A percentile compares a stretch with the other conserved stretches of the same genome.
Conservation (phyloP, 495 filamentous ascomycete genomes). For the Elaphomyces granulatus region DNA sequence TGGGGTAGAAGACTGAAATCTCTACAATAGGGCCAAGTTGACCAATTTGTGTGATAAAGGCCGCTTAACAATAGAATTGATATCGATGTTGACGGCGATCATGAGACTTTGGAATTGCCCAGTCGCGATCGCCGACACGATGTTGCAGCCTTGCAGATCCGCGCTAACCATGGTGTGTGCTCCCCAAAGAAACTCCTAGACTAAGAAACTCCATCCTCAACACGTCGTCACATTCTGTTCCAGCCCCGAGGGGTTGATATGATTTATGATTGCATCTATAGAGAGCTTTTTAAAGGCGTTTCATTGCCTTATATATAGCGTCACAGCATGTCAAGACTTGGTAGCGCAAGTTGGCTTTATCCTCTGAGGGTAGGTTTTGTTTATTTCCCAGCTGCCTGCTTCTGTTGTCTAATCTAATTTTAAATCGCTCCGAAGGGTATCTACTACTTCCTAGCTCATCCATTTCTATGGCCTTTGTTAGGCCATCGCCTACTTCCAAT, state of each 20-base stretch:
- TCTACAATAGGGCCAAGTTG: not conserved
- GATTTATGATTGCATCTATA: not conserved
- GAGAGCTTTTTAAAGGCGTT: not conserved
- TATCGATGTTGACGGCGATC: no score
- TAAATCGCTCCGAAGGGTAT: constrained; percentile 32
- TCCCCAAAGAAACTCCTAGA: no score
- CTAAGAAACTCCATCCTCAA: not conserved
- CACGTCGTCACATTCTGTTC: not conserved
- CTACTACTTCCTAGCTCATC: constrained; percentile 43
- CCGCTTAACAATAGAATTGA: no score
- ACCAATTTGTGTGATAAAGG: not conserved
- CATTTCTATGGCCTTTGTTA: constrained; percentile 49
- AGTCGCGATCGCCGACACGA: no score
- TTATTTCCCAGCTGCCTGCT: not conserved
- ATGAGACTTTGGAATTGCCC: no score
- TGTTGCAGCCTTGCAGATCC: no score
- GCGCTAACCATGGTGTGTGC: no score
- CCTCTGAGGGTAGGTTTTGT: constrained; percentile 33
- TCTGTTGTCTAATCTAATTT: not conserved
- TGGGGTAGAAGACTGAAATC: not conserved
- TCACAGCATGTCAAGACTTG: constrained; percentile 11
- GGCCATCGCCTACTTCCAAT: constrained; percentile 43
- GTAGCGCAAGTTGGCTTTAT: constrained; percentile 39
- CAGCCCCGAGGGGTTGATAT: not conserved
- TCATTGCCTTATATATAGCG: not conserved